A percentile compares a stretch with the other conserved stretches of the same genome.
Conservation (phyloP, 1,284 basidiomycete species). For the Puccinia sorghi region DNA sequence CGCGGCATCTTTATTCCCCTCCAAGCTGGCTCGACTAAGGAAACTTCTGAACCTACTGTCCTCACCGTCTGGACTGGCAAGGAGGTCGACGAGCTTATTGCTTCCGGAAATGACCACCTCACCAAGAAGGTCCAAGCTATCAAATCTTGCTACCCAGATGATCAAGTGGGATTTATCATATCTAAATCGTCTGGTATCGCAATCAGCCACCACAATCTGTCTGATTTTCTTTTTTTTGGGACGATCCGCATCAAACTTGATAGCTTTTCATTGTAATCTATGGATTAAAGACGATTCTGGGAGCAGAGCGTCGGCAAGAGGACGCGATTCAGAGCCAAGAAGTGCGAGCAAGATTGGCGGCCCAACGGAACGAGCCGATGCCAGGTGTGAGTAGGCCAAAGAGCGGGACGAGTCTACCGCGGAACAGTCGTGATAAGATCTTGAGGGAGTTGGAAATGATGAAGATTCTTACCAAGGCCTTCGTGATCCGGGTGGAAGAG, state of each 20-base stretch:
- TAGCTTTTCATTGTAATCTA: constrained; percentile 39
- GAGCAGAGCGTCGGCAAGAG: not conserved
- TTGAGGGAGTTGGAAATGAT: constrained; percentile 34
- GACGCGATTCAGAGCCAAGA: constrained; percentile 2
- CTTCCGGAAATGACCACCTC: not conserved
- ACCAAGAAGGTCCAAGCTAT: constrained; percentile 29
- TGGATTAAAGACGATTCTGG: constrained; percentile 39
- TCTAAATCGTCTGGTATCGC: not conserved
- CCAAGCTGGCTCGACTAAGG: not conserved
- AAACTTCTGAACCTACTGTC: constrained; percentile 15
- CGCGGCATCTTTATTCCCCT: constrained; percentile 16
- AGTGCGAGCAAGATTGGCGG: not conserved
- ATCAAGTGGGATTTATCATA: constrained; percentile 21
- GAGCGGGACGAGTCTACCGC: not conserved
- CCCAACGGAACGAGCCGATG: not conserved
- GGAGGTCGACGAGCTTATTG: constrained; percentile 35
- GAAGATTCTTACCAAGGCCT: constrained; percentile 31
- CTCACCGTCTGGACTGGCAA: constrained; percentile 32
- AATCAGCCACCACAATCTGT: not conserved
- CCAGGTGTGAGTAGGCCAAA: not conserved
- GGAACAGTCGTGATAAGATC: constrained; percentile 19
- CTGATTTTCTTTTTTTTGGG: not conserved
- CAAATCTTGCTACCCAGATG: constrained; percentile 12
- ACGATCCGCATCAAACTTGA: not conserved
- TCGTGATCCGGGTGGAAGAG: constrained; percentile 29